phyloP scores from a whole-genome alignment of 805 yeast genomes.

The Pichia membranifaciens region DNA sequence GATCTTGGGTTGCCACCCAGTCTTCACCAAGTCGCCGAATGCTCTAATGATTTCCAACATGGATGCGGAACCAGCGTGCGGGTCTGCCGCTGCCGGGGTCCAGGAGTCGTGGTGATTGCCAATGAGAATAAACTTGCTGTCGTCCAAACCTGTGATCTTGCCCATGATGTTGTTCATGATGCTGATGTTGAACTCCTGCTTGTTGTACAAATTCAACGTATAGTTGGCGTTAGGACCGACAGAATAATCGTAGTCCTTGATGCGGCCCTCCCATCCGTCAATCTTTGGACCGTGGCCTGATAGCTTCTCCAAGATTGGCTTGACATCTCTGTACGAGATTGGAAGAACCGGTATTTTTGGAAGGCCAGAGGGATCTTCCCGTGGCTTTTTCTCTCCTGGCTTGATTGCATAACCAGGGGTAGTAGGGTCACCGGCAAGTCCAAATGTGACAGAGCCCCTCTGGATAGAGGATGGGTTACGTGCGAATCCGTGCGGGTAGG shows the following conservation, averaged over 20 bases:
- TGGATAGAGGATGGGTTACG: conserved; percentile 72
- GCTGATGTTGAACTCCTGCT: conserved; percentile 55
- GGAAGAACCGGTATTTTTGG: conserved; percentile 71
- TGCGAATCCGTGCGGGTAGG: conserved; percentile 75
- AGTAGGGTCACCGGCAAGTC: conserved; percentile 52
- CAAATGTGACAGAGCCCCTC: conserved; percentile 69
- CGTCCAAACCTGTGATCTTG: conserved; percentile 47
- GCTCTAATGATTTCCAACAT: conserved; percentile 60
- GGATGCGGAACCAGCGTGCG: conserved; percentile 67
- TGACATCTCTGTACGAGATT: conserved; percentile 55
- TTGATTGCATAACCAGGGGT: conserved; percentile 64
- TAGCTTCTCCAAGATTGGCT: conserved; percentile 53
- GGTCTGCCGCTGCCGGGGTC: conserved; percentile 76
- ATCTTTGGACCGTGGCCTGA: conserved; percentile 50
- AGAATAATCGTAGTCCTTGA: conserved; percentile 33
- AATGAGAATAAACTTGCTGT: conserved; percentile 48
- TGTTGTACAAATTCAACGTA: conserved; percentile 49
- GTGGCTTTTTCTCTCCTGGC: conserved; percentile 46
- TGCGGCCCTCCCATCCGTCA: conserved; percentile 28
- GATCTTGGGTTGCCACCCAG: conserved; percentile 70
- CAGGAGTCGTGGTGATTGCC: conserved; percentile 83
- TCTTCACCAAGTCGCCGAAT: conserved; percentile 41
- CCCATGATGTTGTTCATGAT: conserved; percentile 64
- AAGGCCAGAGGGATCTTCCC: conserved; percentile 45
- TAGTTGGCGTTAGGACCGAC: conserved; percentile 34